Evolutionary conservation across 1,284 basidiomycete species (phyloP), one percentile per base, ranked within the genome.

Genomic region (Cutaneotrichosporon cavernicola): DNA sequence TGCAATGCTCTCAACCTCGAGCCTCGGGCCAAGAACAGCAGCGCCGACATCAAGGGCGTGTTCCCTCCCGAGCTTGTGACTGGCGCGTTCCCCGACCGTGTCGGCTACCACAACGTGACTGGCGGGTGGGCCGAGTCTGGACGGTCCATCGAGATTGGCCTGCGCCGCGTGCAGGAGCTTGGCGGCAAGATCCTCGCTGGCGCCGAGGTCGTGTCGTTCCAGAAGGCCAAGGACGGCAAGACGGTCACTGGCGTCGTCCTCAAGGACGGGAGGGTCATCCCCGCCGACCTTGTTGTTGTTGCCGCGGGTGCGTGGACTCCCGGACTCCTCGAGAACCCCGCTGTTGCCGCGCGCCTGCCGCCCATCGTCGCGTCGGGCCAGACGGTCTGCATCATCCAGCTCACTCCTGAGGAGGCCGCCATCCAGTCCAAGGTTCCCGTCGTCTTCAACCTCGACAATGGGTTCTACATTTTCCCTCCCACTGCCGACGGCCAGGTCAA

Each of bases 71-170:
- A 58, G 0, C 62, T 77, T 26, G 67, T 63, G 26, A 70, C 65
- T 0, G 76, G 73, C 38, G 58, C 57, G 3, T 77, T 79, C 59
- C 67, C 51, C n/a, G 69, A 62, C 5, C 69, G 74, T 38, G 87
- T 87, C 0, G 80, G 79, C 18, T 95, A 91, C 75, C 72, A 89
- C 56, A 96, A 94, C 74, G 82, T 81, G 2, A 87, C 90, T 46
- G 87, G 89, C 1, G 94, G 94, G 4, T 97, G 94, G 94, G 91
- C 87, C 1, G 85, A 89, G 74, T 90, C 93, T 2, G 83, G 85
- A 1, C 85, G 88, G 69, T 91, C 89, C 1, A 77, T 91, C 8
- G 73, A 80, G 7, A 79, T 85, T 13, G 80, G 91, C 64, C 85
- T 89, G 60, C 75, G 81, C 43, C 85, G 84, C 62, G 87, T 94